Evolutionary conservation across 2,329 filamentous ascomycete species (phyloP), one percentile per base, ranked within the genome.

Genomic region (Fusarium annulatum): DNA sequence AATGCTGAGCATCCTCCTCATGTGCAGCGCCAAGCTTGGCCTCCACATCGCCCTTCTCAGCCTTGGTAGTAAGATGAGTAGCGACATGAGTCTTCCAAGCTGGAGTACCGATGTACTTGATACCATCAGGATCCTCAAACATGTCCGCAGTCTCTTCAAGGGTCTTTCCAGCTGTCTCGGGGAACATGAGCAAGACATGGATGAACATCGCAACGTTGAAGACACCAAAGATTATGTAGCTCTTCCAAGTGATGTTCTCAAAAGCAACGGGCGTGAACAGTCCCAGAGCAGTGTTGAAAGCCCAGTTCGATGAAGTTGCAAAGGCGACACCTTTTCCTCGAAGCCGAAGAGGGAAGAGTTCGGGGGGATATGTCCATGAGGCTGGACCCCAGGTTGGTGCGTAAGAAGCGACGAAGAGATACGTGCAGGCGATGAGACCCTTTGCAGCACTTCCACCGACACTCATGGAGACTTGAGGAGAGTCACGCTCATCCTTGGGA

Each of bases 371-470:
- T 14, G 84, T 86, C 83, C 83, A 86, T 30, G 84, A 85, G 5
- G 85, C 83, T 5, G 86, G 86, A 5, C 85, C 85, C 84, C 84
- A 85, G 6, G 85, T 86, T 0, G 84, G 82, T 9, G 83, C 83
- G 19, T 79, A 84, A 0, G 81, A 83, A 0, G 88, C 89, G 23
- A 91, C 89, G 61, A 91, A 90, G 41, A 89, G 87, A 70, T 92
- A 93, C 0, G 90, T 92, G 73, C 87, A 90, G 4, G 90, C 90
- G 62, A 93, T 92, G 61, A 93, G 88, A 4, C 87, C 87, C 76
- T 91, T 86, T 26, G 90, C 88, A 18, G 88, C 84, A 2, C 83
- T 67, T 15, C 81, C 81, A 0, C 74, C 69, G 1, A 83, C 74
- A 6, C 61, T 89, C 71, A 92, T 86, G 1, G 87, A 93, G 9